Conservation (phyloP, 2,329 filamentous ascomycete genomes). For the Trichoderma sp. region DNA sequence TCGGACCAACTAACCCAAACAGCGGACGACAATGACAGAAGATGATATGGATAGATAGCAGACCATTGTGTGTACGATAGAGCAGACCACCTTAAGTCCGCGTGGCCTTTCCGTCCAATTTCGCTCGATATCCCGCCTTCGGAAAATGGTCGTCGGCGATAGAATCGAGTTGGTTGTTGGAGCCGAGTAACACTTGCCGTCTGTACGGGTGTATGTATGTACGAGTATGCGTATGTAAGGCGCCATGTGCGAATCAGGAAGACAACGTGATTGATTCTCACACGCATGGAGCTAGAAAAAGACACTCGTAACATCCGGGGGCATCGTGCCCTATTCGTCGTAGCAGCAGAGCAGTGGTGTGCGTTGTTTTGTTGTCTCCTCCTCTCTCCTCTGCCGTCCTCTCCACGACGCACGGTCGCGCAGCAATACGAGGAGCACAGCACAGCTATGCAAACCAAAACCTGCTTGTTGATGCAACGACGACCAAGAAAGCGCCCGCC, state of each 20-base stretch:
- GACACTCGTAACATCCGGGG: background rate
- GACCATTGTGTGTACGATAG: background rate
- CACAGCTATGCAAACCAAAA: background rate
- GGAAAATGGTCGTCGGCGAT: conserved; percentile 7
- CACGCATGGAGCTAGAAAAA: background rate
- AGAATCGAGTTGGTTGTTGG: background rate
- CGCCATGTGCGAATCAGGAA: background rate
- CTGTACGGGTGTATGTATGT: background rate
- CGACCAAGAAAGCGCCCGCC: background rate
- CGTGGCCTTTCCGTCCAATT: background rate
- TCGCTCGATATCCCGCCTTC: background rate
- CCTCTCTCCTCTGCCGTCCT: background rate
- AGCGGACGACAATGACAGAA: background rate
- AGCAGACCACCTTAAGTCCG: background rate
- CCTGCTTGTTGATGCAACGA: background rate
- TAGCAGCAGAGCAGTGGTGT: conserved; percentile 3
- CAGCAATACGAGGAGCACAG: conserved; percentile 7
- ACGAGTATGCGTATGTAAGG: background rate
- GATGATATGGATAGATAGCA: background rate
- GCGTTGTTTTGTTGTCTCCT: conserved; percentile 1
- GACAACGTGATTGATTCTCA: background rate
- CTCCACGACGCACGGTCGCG: background rate
- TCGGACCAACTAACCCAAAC: background rate
- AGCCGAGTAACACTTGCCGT: background rate
- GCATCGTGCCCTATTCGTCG: conserved; percentile 5